Evolutionary conservation across 2,329 filamentous ascomycete genomes (phyloP).

Genomic region (Fusarium incarnatum): DNA sequence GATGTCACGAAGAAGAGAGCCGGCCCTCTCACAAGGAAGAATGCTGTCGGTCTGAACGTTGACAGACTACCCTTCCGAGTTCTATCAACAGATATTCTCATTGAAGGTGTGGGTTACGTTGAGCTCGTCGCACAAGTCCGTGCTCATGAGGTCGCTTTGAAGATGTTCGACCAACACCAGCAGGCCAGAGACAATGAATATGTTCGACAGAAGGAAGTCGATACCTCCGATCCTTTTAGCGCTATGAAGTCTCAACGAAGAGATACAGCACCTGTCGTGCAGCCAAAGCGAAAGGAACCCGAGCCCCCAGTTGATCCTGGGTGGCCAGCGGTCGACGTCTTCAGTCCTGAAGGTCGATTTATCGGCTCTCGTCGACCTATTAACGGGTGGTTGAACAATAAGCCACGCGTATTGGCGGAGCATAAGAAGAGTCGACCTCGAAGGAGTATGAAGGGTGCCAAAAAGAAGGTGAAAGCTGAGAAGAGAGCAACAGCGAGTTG

Average conservation of each 20-base stretch:
- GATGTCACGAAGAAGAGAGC: constrained; percentile 86
- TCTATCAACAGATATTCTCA: constrained; percentile 82
- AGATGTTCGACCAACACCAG: constrained; percentile 7
- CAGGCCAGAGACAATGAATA: background rate
- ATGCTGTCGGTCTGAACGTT: constrained; percentile 71
- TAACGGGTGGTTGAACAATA: constrained; percentile 75
- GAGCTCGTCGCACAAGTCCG: constrained; percentile 88
- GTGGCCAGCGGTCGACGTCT: constrained; percentile 85
- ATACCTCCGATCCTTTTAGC: constrained; percentile 40
- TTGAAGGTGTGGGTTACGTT: constrained; percentile 94
- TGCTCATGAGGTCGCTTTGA: constrained; percentile 57
- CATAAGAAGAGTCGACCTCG: constrained; percentile 69
- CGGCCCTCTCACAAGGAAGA: constrained; percentile 75
- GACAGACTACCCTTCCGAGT: constrained; percentile 83
- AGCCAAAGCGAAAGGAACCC: constrained; percentile 18
- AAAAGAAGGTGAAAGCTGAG: constrained; percentile 56
- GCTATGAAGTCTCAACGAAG: constrained; percentile 46
- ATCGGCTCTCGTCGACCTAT: constrained; percentile 75
- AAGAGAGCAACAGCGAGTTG: constrained; percentile 41
- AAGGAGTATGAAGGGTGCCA: constrained; percentile 74
- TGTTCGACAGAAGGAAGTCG: background rate
- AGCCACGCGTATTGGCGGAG: constrained; percentile 62
- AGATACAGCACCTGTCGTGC: constrained; percentile 16
- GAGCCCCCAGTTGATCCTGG: constrained; percentile 49
- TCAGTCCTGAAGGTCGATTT: constrained; percentile 84